Evolutionary conservation across 495 filamentous ascomycete species (phyloP).

Genomic region (Chaetomium cochliodes): DNA sequence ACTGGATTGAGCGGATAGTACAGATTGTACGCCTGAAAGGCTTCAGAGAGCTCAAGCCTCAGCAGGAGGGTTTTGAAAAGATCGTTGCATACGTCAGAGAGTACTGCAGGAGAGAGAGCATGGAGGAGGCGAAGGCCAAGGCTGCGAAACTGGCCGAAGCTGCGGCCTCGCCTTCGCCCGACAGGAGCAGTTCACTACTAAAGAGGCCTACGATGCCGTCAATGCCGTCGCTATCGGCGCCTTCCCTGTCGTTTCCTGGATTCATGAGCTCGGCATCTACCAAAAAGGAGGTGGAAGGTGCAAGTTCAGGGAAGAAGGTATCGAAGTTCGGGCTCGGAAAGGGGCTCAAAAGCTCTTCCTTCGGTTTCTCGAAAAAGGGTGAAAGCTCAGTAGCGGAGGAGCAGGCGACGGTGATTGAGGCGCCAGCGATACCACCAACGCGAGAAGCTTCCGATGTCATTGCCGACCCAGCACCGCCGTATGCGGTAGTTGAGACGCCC

Average conservation of each 20-base stretch:
- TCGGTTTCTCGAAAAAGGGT: slow-evolving; percentile 18
- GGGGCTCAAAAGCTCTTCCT: slow-evolving; percentile 20
- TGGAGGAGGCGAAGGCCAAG: neutral
- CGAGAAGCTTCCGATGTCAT: neutral
- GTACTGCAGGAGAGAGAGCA: slow-evolving; percentile 19
- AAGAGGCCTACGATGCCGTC: slow-evolving; percentile 13
- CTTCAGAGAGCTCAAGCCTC: slow-evolving; percentile 31
- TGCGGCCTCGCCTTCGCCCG: neutral
- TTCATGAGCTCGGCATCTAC: neutral
- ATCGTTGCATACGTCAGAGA: slow-evolving; percentile 36
- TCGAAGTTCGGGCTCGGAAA: slow-evolving; percentile 13
- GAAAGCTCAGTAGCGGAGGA: neutral
- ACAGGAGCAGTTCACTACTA: slow-evolving; percentile 6
- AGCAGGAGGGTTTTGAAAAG: slow-evolving; percentile 35
- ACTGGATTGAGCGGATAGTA: slow-evolving; percentile 35
- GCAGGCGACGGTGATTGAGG: neutral
- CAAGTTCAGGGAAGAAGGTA: slow-evolving; percentile 6
- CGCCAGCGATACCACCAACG: neutral
- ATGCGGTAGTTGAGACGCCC: neutral
- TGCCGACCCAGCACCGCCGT: neutral
- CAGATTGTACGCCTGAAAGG: slow-evolving; percentile 26
- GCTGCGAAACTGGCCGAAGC: slow-evolving; percentile 1
- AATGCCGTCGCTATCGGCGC: neutral
- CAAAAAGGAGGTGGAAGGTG: slow-evolving; percentile 1
- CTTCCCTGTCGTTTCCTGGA: slow-evolving; percentile 11